A percentile compares a stretch with the other conserved stretches of the same genome.
These are phyloP conservation scores for Colletotrichum costaricense DNA, from an alignment of 2,329 filamentous ascomycete species.

Conservation along the genomic window DNA sequence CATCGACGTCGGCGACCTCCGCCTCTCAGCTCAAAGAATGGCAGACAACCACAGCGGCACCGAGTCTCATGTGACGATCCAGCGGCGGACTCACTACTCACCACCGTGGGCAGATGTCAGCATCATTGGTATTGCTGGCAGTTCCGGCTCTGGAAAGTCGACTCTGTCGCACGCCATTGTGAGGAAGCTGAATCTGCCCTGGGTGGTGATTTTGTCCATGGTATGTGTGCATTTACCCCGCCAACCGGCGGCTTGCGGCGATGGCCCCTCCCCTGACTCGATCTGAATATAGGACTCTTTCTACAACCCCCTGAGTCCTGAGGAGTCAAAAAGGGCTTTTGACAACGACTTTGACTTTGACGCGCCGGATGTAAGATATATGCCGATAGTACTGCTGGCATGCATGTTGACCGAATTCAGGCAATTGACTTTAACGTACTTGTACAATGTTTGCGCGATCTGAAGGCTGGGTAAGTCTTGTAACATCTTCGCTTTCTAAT, in stretches of 20 bases:
- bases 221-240: slow-evolving; percentile 58
- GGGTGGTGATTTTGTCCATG: slow-evolving; percentile 98
- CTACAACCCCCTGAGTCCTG: slow-evolving; percentile 88
- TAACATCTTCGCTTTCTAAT: neutral
- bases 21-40: slow-evolving; percentile 16
- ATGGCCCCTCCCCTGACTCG: slow-evolving; percentile 1
- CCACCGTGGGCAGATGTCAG: slow-evolving; percentile 97
- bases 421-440: slow-evolving; percentile 95
- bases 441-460: slow-evolving; percentile 80
- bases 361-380: slow-evolving; percentile 71
- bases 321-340: slow-evolving; percentile 85
- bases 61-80: slow-evolving; percentile 58
- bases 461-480: slow-evolving; percentile 85
- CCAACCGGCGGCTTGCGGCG: neutral
- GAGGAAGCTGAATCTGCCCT: slow-evolving; percentile 88
- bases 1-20: slow-evolving; percentile 25
- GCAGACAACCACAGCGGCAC: slow-evolving; percentile 36
- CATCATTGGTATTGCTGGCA: slow-evolving; percentile 96
- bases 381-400: neutral
- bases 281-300: slow-evolving; percentile 81
- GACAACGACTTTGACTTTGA: slow-evolving; percentile 96
- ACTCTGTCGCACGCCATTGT: slow-evolving; percentile 94
- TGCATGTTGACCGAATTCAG: slow-evolving; percentile 41
- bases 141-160: slow-evolving; percentile 94
- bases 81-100: slow-evolving; percentile 79